Conservation (phyloP, 805 yeast species). For the Myxozyma sirexii region DNA sequence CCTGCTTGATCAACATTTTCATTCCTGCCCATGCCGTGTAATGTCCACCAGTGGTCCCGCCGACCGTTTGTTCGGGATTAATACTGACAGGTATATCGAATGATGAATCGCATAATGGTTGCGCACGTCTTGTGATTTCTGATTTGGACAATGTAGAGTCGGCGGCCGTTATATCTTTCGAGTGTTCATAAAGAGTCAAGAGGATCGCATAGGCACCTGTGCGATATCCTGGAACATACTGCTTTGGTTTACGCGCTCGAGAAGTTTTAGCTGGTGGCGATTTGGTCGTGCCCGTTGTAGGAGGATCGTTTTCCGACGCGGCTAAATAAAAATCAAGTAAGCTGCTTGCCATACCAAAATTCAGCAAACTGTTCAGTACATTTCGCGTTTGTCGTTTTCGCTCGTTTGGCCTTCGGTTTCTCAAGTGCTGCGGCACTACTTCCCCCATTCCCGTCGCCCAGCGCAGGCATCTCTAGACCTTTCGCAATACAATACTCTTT, state of each 20-base stretch:
- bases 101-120: constrained; percentile 36
- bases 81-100: constrained; percentile 23
- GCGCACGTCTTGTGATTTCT: constrained; percentile 57
- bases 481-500: constrained; percentile 58
- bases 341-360: not conserved
- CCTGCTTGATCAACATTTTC: constrained; percentile 54
- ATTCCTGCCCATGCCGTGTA: constrained; percentile 78
- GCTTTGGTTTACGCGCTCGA: constrained; percentile 39
- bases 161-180: constrained; percentile 26
- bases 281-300: not conserved
- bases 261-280: constrained; percentile 9
- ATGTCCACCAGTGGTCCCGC: constrained; percentile 45
- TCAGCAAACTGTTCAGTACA: not conserved
- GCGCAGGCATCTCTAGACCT: constrained; percentile 51
- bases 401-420: not conserved
- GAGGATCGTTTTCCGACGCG: constrained; percentile 28
- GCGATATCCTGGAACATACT: constrained; percentile 70
- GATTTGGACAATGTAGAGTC: constrained; percentile 65
- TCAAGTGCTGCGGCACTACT: not conserved
- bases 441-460: too few relatives aligned
- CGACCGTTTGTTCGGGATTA: constrained; percentile 13
- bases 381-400: not conserved
- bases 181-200: constrained; percentile 53
- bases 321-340: not conserved
- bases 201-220: constrained; percentile 87